Evolutionary conservation across 495 filamentous ascomycete genomes (phyloP).

Genomic region (Bacidia rubella): DNA sequence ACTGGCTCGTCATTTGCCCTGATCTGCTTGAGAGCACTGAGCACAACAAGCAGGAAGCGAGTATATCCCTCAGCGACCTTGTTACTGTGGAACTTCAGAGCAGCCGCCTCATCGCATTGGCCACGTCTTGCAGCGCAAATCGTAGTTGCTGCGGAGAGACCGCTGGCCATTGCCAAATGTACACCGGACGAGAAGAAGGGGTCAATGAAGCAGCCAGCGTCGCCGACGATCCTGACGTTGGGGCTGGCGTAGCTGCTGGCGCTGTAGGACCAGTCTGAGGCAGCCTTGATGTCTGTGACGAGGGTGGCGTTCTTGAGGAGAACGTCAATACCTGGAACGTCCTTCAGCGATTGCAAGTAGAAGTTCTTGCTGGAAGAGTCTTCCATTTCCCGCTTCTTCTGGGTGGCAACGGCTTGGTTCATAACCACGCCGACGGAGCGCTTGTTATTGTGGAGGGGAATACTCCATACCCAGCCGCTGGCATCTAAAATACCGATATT

Average conservation of each 20-base stretch:
- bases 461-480: constrained; percentile 29
- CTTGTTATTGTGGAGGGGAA: constrained; percentile 25
- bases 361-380: constrained; percentile 21
- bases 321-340: constrained; percentile 16
- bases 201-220: constrained; percentile 34
- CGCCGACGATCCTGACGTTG: constrained; percentile 25
- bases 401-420: constrained; percentile 22
- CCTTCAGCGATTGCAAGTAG: constrained; percentile 27
- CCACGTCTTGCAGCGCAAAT: constrained; percentile 25
- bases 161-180: constrained; percentile 33
- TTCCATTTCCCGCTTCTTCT: constrained; percentile 21
- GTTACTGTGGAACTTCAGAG: constrained; percentile 33
- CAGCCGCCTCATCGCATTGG: constrained; percentile 26
- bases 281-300: constrained; percentile 25
- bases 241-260: constrained; percentile 28
- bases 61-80: constrained; percentile 35
- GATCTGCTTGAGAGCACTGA: constrained; percentile 34
- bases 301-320: constrained; percentile 23
- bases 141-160: constrained; percentile 32
- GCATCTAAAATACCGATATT: constrained; percentile 13
- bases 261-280: constrained; percentile 33
- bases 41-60: constrained; percentile 36
- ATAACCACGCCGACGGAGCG: constrained; percentile 25
- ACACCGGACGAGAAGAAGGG: constrained; percentile 34
- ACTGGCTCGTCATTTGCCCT: constrained; percentile 22